These are phyloP conservation scores for Camillea tinctor DNA, from an alignment of 2,329 filamentous ascomycete species.

Conservation along the genomic window DNA sequence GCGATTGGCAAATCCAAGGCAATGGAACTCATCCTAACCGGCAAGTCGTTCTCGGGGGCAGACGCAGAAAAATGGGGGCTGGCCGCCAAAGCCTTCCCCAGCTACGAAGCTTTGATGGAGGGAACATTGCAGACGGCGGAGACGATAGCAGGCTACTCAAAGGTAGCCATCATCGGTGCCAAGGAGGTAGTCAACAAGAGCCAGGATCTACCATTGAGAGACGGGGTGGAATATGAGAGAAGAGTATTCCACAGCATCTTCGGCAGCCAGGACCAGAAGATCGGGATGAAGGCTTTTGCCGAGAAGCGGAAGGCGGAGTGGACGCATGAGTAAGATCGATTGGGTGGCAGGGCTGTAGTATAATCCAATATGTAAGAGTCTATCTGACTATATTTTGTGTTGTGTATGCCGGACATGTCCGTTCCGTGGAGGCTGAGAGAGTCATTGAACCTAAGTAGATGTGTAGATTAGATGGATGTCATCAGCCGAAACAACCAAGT, in stretches of 20 bases:
- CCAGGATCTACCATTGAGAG: constrained; percentile 81
- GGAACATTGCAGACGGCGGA: constrained; percentile 80
- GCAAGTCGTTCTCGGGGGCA: constrained; percentile 76
- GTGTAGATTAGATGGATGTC: background rate
- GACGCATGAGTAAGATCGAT: constrained; percentile 64
- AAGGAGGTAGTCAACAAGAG: constrained; percentile 99
- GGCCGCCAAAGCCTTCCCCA: constrained; percentile 77
- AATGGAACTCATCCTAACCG: constrained; percentile 90
- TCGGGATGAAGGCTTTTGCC: constrained; percentile 92
- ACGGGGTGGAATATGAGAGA: constrained; percentile 93
- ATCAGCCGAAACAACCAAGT: background rate
- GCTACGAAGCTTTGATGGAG: constrained; percentile 77
- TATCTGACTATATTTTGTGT: background rate
- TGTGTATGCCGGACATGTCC: background rate
- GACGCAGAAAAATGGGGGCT: constrained; percentile 91
- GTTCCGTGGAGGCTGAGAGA: background rate
- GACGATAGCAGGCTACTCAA: constrained; percentile 83
- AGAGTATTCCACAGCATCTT: constrained; percentile 91
- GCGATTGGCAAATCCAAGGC: constrained; percentile 81
- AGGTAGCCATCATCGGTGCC: constrained; percentile 80
- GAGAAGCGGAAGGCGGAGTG: constrained; percentile 93
- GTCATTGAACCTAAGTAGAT: no score
- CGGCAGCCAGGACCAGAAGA: constrained; percentile 94
- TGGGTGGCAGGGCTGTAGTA: background rate
- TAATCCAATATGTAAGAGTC: background rate